A percentile compares a stretch with the other conserved stretches of the same genome.
phyloP scores from a whole-genome alignment of 106 monocot species.

The Hemerocallis citrina region DNA sequence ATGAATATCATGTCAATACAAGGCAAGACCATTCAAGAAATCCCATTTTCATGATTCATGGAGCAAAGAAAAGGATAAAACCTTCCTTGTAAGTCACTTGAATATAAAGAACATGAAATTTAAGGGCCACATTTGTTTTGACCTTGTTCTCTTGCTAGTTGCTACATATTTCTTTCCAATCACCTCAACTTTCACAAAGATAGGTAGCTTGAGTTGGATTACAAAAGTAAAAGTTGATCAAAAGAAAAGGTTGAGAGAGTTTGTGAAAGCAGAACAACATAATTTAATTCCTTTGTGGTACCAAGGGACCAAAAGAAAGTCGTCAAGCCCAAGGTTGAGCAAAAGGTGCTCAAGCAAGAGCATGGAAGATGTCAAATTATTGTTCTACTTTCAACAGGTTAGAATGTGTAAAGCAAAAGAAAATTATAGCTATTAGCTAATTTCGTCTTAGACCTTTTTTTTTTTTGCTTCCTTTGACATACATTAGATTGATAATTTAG shows the following conservation, averaged over 20 bases:
- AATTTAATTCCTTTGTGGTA: neutral
- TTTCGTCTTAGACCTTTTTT: no score
- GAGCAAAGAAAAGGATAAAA: neutral
- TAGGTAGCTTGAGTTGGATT: neutral
- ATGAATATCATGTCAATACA: no score
- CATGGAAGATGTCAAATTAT: neutral
- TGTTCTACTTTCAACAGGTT: neutral
- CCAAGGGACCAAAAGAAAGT: neutral
- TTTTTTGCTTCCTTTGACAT: no score
- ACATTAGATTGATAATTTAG: no score
- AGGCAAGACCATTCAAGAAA: neutral
- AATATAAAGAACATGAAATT: neutral
- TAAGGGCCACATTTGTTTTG: neutral
- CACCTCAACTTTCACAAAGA: neutral
- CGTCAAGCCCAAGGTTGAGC: neutral
- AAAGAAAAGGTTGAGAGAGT: neutral
- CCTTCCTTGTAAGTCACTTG: neutral
- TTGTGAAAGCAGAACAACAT: neutral
- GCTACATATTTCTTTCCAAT: neutral
- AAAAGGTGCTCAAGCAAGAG: neutral
- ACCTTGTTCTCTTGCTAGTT: neutral
- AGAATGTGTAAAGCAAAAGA: neutral
- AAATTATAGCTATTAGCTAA: no score
- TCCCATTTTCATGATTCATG: neutral
- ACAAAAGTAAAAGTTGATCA: neutral